These are phyloP conservation scores for Flaveria bidentis DNA, from an alignment of 129 eudicot species.

Conservation along the genomic window DNA sequence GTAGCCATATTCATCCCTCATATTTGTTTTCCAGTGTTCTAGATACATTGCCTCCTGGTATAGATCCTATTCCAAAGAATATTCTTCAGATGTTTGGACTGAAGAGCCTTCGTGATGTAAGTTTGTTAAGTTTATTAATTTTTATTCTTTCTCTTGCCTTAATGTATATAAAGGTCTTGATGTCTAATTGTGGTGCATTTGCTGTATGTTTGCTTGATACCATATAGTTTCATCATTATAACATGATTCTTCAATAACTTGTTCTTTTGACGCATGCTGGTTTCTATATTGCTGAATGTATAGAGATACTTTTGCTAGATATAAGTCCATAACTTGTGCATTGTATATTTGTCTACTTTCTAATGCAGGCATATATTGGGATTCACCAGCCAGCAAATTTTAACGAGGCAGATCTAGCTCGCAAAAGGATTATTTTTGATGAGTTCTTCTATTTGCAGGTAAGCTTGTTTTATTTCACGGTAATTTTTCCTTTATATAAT, in stretches of 20 bases:
- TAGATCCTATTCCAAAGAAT: constrained; percentile 83
- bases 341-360: constrained; percentile 13
- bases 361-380: constrained; percentile 79
- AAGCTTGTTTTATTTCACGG: constrained; percentile 16
- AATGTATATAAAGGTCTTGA: constrained; percentile 1
- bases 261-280: constrained; percentile 1
- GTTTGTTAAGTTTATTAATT: constrained; percentile 23
- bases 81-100: constrained; percentile 69
- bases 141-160: constrained; percentile 2
- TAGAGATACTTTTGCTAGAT: constrained; percentile 22
- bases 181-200: constrained; percentile 12
- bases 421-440: constrained; percentile 92
- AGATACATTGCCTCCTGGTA: constrained; percentile 51
- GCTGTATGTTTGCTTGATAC: background rate
- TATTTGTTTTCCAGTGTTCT: constrained; percentile 58
- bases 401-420: constrained; percentile 81
- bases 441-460: constrained; percentile 97
- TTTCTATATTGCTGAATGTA: background rate
- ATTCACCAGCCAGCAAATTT: constrained; percentile 82
- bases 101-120: constrained; percentile 69
- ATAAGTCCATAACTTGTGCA: background rate
- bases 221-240: background rate
- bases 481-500: constrained; percentile 8
- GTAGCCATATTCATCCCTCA: constrained; percentile 17
- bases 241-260: background rate